A percentile compares a stretch with the other conserved stretches of the same genome.
Evolutionary conservation across 495 filamentous ascomycete genomes (phyloP).

Genomic region (Aspergillus sparsus): DNA sequence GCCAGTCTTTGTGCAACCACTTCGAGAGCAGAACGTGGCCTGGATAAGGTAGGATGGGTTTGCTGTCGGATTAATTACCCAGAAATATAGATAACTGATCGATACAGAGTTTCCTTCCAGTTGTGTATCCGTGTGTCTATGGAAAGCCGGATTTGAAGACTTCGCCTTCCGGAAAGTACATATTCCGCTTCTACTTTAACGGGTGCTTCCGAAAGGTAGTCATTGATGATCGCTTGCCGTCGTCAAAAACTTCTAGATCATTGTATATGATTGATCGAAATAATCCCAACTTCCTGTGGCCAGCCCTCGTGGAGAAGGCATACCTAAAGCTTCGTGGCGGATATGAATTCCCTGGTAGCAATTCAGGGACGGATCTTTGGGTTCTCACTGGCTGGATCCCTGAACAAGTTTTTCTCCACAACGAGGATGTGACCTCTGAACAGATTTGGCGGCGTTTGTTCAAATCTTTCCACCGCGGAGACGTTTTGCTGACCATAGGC

Average conservation of each 20-base stretch:
- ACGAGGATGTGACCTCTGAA: conserved; percentile 71
- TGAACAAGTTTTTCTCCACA: conserved; percentile 88
- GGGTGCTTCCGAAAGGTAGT: conserved; percentile 83
- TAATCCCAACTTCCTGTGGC: conserved; percentile 77
- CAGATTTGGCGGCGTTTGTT: conserved; percentile 78
- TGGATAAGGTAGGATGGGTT: conserved; percentile 51
- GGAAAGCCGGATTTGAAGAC: conserved; percentile 52
- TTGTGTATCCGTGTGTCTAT: conserved; percentile 72
- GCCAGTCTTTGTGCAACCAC: conserved; percentile 87
- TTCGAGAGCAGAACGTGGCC: conserved; percentile 61
- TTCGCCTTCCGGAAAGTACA: conserved; percentile 83
- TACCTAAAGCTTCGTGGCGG: conserved; percentile 96
- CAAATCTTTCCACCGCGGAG: conserved; percentile 70
- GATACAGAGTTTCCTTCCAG: conserved; percentile 62
- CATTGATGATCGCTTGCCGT: conserved; percentile 90
- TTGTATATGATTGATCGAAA: conserved; percentile 88
- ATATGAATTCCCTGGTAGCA: conserved; percentile 98
- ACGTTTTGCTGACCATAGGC: conserved; percentile 86
- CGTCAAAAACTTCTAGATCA: conserved; percentile 67
- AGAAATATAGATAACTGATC: conserved; percentile 23
- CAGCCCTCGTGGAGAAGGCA: conserved; percentile 94
- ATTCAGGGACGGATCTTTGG: conserved; percentile 91
- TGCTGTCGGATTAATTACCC: neutral
- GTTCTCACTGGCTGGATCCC: conserved; percentile 95
- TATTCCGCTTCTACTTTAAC: conserved; percentile 92